Evolutionary conservation across 139 green algal genomes (phyloP), one percentile per base, ranked within the genome.

Genomic region (Tetraselmis chui): DNA sequence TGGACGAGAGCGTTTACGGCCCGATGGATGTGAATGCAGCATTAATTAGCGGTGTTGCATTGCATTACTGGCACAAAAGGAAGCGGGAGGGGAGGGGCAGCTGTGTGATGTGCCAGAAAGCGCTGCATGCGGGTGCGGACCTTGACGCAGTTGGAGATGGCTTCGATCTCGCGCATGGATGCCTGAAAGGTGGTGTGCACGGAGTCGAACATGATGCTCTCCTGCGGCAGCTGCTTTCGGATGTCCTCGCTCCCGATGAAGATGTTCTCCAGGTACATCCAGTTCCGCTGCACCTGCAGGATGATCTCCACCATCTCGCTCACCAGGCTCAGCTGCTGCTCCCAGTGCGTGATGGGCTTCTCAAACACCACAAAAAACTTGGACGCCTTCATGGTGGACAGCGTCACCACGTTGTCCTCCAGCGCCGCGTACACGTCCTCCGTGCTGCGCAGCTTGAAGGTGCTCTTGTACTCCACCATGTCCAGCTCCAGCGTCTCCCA

Each of bases 191-290:
- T 86, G 26, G 82, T 81, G 84, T 95, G 87, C 76, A 95, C 91
- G 27, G 28, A 25, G 30, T 87, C 84, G 79, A 88, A 88, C 75
- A 84, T 77, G 25, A 84, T 32, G 24, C 32, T 81, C 84, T 87
- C 90, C 58, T 86, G 59, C 2, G 94, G 94, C 78, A 97, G 90
- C 92, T 97, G 93, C 90, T 94, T 95, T 76, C 91, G 92, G 80
- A 97, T 97, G 87, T 96, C 93, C 85, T 97, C 94, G 28, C 81
- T 91, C 67, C 92, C 94, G n/a, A 96, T 87, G 84, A 97, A 97
- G 83, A 97, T 96, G 84, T 95, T 96, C 85, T 97, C 94, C 67
- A 97, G 85, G 88, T 97, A 97, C 89, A 94, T 94, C 94, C 94
- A 97, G 80, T 93, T 93, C 75, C 88, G 80, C 85, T 97, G 94